A percentile compares a stretch with the other conserved stretches of the same genome.
These are phyloP conservation scores for Aspergillus hortae DNA, from an alignment of 2,329 filamentous ascomycete species.

Conservation along the genomic window DNA sequence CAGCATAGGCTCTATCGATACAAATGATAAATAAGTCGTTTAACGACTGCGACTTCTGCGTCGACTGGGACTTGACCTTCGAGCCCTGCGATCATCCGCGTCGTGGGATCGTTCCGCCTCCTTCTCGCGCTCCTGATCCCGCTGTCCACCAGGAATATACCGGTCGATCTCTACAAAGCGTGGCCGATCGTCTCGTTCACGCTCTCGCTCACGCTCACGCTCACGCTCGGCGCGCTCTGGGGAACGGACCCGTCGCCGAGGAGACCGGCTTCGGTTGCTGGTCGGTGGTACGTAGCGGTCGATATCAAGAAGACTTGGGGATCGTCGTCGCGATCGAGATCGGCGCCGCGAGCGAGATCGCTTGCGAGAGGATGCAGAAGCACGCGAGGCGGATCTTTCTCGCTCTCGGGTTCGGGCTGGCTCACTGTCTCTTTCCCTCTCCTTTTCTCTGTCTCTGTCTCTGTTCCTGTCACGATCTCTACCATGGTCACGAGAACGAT, in stretches of 20 bases:
- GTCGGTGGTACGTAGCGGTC: slow-evolving; percentile 43
- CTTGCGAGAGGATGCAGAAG: slow-evolving; percentile 17
- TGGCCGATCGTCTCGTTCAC: slow-evolving; percentile 22
- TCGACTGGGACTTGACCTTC: slow-evolving; percentile 17
- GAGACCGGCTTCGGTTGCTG: slow-evolving; percentile 39
- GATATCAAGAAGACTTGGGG: slow-evolving; percentile 36
- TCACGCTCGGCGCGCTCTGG: slow-evolving; percentile 34
- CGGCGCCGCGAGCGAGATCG: slow-evolving; percentile 32
- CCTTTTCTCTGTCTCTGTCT: slow-evolving; percentile 12
- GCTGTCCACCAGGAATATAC: slow-evolving; percentile 40
- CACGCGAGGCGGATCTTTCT: slow-evolving; percentile 19
- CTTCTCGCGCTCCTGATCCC: slow-evolving; percentile 18
- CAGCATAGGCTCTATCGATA: neutral
- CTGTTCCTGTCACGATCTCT: slow-evolving; percentile 12
- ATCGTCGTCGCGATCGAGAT: slow-evolving; percentile 25
- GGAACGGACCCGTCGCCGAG: slow-evolving; percentile 36
- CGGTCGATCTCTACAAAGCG: slow-evolving; percentile 42
- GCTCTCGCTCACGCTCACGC: slow-evolving; percentile 18
- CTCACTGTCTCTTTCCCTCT: slow-evolving; percentile 10
- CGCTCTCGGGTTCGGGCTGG: slow-evolving; percentile 10
- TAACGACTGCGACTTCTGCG: slow-evolving; percentile 24
- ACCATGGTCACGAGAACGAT: slow-evolving; percentile 3
- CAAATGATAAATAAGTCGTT: neutral
- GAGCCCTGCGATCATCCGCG: slow-evolving; percentile 18
- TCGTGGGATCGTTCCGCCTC: slow-evolving; percentile 17